Base-by-base conservation (phyloP, 805 yeast genomes). In the Martiniozyma abietophila region DNA sequence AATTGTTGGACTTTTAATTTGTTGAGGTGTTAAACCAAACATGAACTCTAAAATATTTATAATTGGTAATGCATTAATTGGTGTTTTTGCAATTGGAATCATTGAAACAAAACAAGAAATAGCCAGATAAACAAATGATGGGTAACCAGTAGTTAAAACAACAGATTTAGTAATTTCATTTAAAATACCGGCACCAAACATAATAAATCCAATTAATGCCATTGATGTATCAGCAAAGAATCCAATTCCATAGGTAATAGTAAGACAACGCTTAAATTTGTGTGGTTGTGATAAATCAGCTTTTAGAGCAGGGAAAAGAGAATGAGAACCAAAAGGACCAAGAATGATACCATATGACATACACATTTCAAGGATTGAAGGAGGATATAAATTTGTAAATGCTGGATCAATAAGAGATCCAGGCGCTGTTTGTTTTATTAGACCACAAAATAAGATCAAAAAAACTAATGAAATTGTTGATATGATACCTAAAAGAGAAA, bases 321-420 rank as follows among this genome's bases (percentile, higher is more conserved):
- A 84, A 56, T 82, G 92, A 0, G 92, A 89, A 5, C 92, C 86
- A 64, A 81, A 82, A 1, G 89, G 88, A 4, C 88, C 80, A 66
- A 77, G 66, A 40, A 76, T 66, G 34, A 77, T 75, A 9, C 83
- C 83, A 31, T 75, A 60, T 1, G 80, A 68, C 23, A 74, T 54
- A 8, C 71, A 49, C 8, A 76, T 43, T 32, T 62, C 60, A 5
- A 55, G 46, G 18, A 51, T 29, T 8, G 64, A 43, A 12, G 43
- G 49, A 21, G 62, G 80, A 56, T 53, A 70, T 17, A 58, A 53
- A 50, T 47, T 63, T 20, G 61, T 62, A 29, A 54, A 53, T 35
- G 74, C 73, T 23, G 67, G 67, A 28, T 57, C 54, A n/a, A 59
- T 42, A 33, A 76, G 53, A 4, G 80, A 73, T 1, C 82, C 84